Percentiles rank a stretch among this genome's conserved stretches.
phyloP scores from a whole-genome alignment of 1,284 basidiomycete species.

The Puccinia horiana region DNA sequence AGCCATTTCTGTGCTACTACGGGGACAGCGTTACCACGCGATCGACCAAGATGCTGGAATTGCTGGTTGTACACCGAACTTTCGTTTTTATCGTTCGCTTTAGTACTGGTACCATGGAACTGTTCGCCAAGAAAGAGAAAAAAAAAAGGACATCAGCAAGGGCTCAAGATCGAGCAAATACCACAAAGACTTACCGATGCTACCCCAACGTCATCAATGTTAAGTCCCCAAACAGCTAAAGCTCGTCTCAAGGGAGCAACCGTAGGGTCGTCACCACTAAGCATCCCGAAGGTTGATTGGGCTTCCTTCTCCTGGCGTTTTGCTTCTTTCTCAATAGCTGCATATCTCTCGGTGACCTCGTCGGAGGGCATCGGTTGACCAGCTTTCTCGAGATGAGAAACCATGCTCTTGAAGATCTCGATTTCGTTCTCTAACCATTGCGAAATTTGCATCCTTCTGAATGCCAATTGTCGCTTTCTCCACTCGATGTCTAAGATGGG shows the following conservation, averaged over 20 bases:
- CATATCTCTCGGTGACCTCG: conserved; percentile 72
- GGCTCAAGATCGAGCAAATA: conserved; percentile 36
- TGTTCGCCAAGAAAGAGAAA: conserved; percentile 64
- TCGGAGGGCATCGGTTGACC: conserved; percentile 66
- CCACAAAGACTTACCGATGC: conserved; percentile 58
- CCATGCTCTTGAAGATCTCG: conserved; percentile 74
- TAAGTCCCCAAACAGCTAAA: conserved; percentile 92
- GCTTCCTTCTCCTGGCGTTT: conserved; percentile 85
- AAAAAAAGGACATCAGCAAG: background rate
- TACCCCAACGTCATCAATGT: conserved; percentile 78
- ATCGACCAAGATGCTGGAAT: conserved; percentile 81
- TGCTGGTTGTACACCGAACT: conserved; percentile 94
- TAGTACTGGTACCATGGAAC: conserved; percentile 92
- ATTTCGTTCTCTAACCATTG: conserved; percentile 91
- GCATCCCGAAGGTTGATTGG: conserved; percentile 86
- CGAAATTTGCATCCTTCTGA: conserved; percentile 88
- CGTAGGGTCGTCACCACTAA: conserved; percentile 79
- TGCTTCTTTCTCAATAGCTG: conserved; percentile 84
- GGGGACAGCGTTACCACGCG: conserved; percentile 89
- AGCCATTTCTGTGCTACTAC: conserved; percentile 97
- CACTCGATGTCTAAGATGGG: conserved; percentile 80
- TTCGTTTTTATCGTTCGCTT: conserved; percentile 98
- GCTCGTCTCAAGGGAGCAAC: conserved; percentile 89
- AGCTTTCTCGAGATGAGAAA: conserved; percentile 66
- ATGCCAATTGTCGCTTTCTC: conserved; percentile 82